Conservation (phyloP, 305 asterid species). For the Salvia sclarea region DNA sequence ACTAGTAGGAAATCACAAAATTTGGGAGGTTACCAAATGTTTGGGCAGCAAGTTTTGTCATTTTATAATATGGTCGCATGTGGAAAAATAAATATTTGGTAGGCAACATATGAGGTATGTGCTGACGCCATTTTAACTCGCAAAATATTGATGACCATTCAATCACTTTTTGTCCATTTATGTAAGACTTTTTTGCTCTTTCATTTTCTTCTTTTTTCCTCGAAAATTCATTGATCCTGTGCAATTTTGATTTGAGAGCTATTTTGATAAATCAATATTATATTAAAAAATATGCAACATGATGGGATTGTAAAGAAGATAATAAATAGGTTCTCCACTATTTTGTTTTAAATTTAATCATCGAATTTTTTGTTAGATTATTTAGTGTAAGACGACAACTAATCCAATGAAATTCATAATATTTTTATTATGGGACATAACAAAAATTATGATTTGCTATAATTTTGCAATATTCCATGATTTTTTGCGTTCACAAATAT, state of each 20-base stretch:
- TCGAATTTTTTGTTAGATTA: too few species aligned
- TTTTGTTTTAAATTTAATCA: too few species aligned
- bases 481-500: not conserved
- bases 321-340: too few species aligned
- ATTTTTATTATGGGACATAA: too few species aligned
- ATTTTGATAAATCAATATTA: too few species aligned
- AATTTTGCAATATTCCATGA: not conserved
- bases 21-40: not conserved
- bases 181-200: not conserved
- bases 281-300: too few species aligned
- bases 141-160: not conserved
- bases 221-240: not conserved
- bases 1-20: not conserved
- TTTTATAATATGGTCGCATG: not conserved
- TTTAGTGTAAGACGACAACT: too few species aligned
- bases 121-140: conserved; percentile 30
- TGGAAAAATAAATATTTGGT: not conserved
- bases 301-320: too few species aligned
- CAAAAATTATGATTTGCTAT: not conserved
- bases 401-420: too few species aligned
- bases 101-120: conserved; percentile 16
- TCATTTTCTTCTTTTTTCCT: not conserved
- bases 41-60: conserved; percentile 24
- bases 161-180: not conserved
- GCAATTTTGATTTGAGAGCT: too few species aligned